A percentile compares a stretch with the other conserved stretches of the same genome.
Conservation (phyloP, 768 basidiomycete genomes). For the Trametopsis cervina region DNA sequence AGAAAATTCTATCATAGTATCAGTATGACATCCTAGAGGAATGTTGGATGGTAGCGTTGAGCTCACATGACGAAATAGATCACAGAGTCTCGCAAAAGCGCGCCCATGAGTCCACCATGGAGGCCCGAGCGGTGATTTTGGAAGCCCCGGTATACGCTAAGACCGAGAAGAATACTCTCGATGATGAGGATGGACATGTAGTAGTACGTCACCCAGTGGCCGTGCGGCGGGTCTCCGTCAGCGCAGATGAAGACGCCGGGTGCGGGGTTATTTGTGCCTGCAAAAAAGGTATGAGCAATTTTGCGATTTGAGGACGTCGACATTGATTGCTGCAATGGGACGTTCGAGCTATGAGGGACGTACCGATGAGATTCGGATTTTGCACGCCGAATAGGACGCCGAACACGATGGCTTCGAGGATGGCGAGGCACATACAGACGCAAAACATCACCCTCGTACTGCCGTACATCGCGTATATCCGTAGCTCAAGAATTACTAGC, state of each 20-base stretch:
- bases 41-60: background rate
- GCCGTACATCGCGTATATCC: constrained; percentile 12
- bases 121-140: constrained; percentile 18
- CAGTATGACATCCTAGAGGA: no score
- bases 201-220: constrained; percentile 29
- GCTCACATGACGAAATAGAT: constrained; percentile 29
- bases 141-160: constrained; percentile 27
- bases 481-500: constrained; percentile 7
- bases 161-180: constrained; percentile 24
- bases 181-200: constrained; percentile 24
- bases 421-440: constrained; percentile 15
- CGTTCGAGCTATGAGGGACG: background rate
- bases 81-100: constrained; percentile 25
- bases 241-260: constrained; percentile 29
- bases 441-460: constrained; percentile 1
- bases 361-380: constrained; percentile 19
- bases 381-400: constrained; percentile 26
- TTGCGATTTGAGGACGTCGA: no score
- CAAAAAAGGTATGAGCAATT: background rate
- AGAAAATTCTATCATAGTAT: constrained; percentile 24
- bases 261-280: constrained; percentile 28
- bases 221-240: constrained; percentile 24
- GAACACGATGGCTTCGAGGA: constrained; percentile 22
- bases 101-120: constrained; percentile 22
- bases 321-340: no score